Evolutionary conservation across 805 yeast species (phyloP).

Genomic region (Cyberlindnera maclurae): DNA sequence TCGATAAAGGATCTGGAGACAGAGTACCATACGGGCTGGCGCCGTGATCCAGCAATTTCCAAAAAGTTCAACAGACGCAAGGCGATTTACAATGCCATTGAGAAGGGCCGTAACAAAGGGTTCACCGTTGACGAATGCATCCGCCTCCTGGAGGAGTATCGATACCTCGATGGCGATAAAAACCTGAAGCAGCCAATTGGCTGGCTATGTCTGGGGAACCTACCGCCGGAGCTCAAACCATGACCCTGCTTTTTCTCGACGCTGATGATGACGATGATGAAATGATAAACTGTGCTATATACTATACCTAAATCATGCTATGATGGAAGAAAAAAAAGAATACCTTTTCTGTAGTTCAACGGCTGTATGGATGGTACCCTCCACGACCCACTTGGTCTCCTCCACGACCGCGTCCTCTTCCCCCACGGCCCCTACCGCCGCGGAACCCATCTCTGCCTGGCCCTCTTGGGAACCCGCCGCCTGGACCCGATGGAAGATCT

Average conservation of each 20-base stretch:
- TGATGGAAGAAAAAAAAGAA: too few relatives aligned
- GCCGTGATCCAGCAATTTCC: slow-evolving; percentile 45
- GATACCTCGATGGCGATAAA: slow-evolving; percentile 36
- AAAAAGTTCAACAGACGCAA: slow-evolving; percentile 48
- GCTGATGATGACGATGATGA: too few relatives aligned
- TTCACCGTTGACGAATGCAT: slow-evolving; percentile 36
- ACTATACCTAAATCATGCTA: neutral
- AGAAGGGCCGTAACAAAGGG: slow-evolving; percentile 39
- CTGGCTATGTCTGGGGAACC: slow-evolving; percentile 35
- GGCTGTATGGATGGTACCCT: slow-evolving; percentile 38
- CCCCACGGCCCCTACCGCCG: slow-evolving; percentile 9
- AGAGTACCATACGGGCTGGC: slow-evolving; percentile 47
- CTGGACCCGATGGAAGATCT: slow-evolving; percentile 11
- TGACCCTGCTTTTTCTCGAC: neutral
- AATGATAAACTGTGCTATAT: too few relatives aligned
- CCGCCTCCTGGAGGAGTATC: slow-evolving; percentile 37
- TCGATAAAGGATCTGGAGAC: slow-evolving; percentile 42
- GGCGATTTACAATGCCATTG: slow-evolving; percentile 49
- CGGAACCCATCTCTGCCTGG: slow-evolving; percentile 18
- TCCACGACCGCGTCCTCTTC: slow-evolving; percentile 5
- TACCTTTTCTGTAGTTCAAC: too few relatives aligned
- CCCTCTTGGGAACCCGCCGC: slow-evolving; percentile 17
- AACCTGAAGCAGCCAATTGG: slow-evolving; percentile 37
- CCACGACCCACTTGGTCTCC: slow-evolving; percentile 17
- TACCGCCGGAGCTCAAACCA: slow-evolving; percentile 25